Evolutionary conservation across 2,329 filamentous ascomycete genomes (phyloP), one percentile per base, ranked within the genome.

Genomic region (Grosmannia serpens): DNA sequence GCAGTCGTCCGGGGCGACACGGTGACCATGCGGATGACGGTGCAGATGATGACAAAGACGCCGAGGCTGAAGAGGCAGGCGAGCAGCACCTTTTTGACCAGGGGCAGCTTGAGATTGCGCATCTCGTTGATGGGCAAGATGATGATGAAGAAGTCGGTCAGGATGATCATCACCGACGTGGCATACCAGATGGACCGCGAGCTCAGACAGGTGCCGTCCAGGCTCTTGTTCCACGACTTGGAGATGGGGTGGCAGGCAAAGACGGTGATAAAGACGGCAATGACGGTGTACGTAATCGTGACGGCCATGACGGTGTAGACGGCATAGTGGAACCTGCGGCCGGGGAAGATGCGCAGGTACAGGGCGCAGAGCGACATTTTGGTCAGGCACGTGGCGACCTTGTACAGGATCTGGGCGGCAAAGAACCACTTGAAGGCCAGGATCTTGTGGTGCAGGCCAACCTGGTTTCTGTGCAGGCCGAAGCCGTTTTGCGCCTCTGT

Each of bases 201-300:
- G 27, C 41, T 33, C 15, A 63, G 27, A 24, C 61, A 63, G n/a
- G 55, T 58, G 13, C 56, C 56, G 10, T 20, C 55, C 47, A 52
- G 26, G 35, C 15, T 22, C 46, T 57, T 57, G 33, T 57, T 58
- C 68, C 70, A 76, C 1, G 70, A 66, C 56, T 69, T 72, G 2
- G 63, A 27, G 31, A 76, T 67, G 4, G 73, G 74, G 1, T 61
- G 66, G 63, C 74, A 77, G 64, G 74, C 73, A 63, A 78, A 64
- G n/a, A 64, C 47, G 33, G 56, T 59, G 26, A 64, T 58, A 10
- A 64, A 47, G 20, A 59, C 54, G 50, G 63, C 62, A 56, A 63
- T 55, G 29, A 65, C 52, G 55, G 63, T 65, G 62, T 64, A 67
- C 9, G 31, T 59, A 15, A 62, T 27, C 44, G 47, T 51, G 24